Base-by-base conservation (phyloP, 805 yeast genomes). In the Ogataea thermomethanolica region DNA sequence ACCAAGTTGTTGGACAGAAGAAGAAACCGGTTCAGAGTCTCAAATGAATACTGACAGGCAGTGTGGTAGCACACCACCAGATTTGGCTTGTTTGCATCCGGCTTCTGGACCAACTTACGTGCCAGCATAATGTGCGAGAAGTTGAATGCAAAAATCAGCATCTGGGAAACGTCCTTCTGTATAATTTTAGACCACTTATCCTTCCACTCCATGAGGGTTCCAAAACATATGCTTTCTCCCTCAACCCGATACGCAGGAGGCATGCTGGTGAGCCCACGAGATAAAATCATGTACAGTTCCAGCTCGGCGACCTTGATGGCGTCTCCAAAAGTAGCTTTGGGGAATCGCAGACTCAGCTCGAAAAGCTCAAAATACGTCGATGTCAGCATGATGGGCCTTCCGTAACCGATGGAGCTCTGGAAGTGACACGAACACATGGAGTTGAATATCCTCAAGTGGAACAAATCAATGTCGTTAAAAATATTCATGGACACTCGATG, bases 371-470 rank as follows among this genome's bases (percentile, higher is more conserved):
- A 57, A 44, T 64, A 70, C 22, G 67, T 69, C 5, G 46, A 38
- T 0, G 71, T 61, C 5, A 71, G 61, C 55, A 65, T 52, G 11
- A 65, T 60, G n/a, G 74, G 74, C 29, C 69, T 58, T 1, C 79
- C 78, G 35, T 65, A 62, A 0, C 79, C 77, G 17, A 77, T 64
- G 1, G 79, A 65, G 45, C 67, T 66, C 37, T 72, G 78, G 23
- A 77, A 55, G 56, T 76, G 77, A 39, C 76, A 67, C 7, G 76
- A 70, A 25, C 76, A 70, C 45, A 76, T 52, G 4, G 79, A 64
- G 40, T 75, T 76, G 59, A 75, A 68, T 21, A 78, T 74, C 43
- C 84, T 58, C 43, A 77, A 50, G 50, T 76, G 78, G 54, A 70
- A 78, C 32, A 78, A 42, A 49, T 78, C 81, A 35, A 57, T 62